Base-by-base conservation (phyloP, 192 early-diverging fungal species). In the Spizellomyces sp. region DNA sequence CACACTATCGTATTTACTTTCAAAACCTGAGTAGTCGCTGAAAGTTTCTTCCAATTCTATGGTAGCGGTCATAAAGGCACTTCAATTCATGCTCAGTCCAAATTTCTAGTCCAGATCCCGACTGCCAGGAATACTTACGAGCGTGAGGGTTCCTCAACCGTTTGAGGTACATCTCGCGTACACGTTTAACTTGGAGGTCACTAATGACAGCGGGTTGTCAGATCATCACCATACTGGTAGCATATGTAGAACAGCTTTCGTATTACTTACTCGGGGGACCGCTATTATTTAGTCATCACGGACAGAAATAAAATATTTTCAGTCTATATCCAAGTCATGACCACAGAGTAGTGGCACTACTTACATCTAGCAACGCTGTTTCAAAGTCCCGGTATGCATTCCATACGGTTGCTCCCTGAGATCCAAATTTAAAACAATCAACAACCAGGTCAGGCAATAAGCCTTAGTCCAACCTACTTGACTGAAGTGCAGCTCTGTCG, bases 321-420 rank as follows among this genome's bases (percentile, higher is more conserved):
- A 36, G 27, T 36, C 27, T 36, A 36, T 36, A 2, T 36, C 27
- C 27, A 36, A 0, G 3, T 36, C 27, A 36, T 2, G 27, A 36
- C 27, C 27, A 36, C 46, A 9, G 5, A 12, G 21, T 69, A 57
- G 65, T 12, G n/a, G 15, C 21, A 19, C 12, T 50, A 14, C 8
- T 9, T 54, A 75, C 76, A 45, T 83, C 75, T 12, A 92, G 54
- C 4, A 83, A 45, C 8, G 67, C 45, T 22, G 81, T 45, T 66
- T 91, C 91, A 69, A 93, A 91, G 44, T 90, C 78, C 19, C 64
- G 69, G 71, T 80, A 86, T 0, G 71, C 48, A 58, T 84, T 81
- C 91, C 90, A 93, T 1, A 91, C 78, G 5, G 62, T 58, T 67
- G 90, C 88, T 36, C 90, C 88, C 74, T 87, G 63, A 15, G 17